Conservation (phyloP, 805 yeast genomes). For the Yarrowia osloensis region DNA sequence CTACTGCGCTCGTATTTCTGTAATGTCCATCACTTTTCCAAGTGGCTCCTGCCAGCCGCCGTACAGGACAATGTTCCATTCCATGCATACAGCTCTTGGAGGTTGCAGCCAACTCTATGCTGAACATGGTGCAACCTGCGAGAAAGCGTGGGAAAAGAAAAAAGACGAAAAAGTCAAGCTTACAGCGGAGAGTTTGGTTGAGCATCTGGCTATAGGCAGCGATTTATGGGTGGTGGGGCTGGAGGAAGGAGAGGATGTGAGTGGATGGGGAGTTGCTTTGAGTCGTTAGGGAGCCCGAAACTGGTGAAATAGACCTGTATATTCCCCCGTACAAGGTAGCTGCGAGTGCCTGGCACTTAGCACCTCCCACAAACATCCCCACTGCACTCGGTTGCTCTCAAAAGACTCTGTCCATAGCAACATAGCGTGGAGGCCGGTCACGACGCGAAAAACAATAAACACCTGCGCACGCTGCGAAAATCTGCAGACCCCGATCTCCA, state of each 20-base stretch:
- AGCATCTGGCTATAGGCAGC: not conserved
- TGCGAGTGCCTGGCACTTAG: no score
- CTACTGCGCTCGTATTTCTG: not conserved
- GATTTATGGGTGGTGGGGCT: not conserved
- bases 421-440: not conserved
- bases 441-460: not conserved
- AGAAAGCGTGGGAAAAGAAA: no score
- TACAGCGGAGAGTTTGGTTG: not conserved
- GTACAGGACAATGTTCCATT: not conserved
- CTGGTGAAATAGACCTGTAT: no score
- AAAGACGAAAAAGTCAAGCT: no score
- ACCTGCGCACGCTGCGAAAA: not conserved
- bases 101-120: conserved; percentile 4
- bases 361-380: no score
- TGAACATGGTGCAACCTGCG: not conserved
- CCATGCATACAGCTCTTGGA: conserved; percentile 6
- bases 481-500: not conserved
- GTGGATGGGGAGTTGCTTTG: no score
- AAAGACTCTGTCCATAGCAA: no score
- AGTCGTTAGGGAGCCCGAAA: no score
- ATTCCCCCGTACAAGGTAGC: no score
- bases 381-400: no score
- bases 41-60: not conserved
- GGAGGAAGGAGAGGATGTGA: no score
- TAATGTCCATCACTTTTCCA: not conserved